Evolutionary conservation across 129 eudicot genomes (phyloP).

Genomic region (Flaveria trinervia): DNA sequence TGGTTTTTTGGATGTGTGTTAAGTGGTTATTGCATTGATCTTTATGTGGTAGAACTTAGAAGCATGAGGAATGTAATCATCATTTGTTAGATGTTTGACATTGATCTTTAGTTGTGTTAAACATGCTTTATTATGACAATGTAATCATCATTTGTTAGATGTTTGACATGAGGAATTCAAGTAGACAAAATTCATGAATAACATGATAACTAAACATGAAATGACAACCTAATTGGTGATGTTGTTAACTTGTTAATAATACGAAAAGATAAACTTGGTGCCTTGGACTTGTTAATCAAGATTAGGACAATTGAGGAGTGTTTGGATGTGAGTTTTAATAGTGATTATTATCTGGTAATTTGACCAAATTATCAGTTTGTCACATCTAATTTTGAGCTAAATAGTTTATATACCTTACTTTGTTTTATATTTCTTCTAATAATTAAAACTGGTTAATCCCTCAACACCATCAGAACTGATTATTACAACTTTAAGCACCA

Average conservation of each 20-base stretch:
- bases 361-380: not conserved
- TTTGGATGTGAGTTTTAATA: not conserved
- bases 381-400: not conserved
- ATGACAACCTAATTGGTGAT: not conserved
- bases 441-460: not conserved
- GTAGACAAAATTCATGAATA: not conserved
- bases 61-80: no score
- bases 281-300: not conserved
- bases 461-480: not conserved
- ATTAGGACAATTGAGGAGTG: not conserved
- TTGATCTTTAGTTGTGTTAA: no score
- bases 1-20: not conserved
- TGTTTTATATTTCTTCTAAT: not conserved
- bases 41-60: not conserved
- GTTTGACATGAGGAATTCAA: not conserved
- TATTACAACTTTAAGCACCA: not conserved
- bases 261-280: not conserved
- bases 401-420: not conserved
- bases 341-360: not conserved
- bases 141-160: not conserved
- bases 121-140: not conserved
- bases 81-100: no score
- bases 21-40: not conserved
- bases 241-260: not conserved
- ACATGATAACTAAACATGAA: no score